Base-by-base conservation (phyloP, 345 rosid genomes). In the Salix arbutifolia region DNA sequence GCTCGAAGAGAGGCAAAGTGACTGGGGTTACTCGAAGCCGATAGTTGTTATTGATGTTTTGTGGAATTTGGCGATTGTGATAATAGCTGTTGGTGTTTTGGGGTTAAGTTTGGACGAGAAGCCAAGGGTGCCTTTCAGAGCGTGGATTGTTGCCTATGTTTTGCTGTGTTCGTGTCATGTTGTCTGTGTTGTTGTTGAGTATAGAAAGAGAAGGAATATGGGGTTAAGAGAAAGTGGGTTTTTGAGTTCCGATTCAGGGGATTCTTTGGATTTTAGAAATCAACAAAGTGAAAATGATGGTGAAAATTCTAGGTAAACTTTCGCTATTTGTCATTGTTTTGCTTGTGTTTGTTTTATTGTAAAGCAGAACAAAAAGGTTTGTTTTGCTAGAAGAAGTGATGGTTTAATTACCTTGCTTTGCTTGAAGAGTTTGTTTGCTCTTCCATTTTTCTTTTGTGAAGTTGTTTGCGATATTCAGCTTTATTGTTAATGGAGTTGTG, bases 21-120 rank as follows among this genome's bases (percentile, higher is more conserved):
- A 89, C 74, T 93, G 97, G 98, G 88, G 97, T 12, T 91, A 89
- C 80, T 93, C 94, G 26, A 87, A 79, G 85, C 94, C 96, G 28
- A 76, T 96, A 18, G 84, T 91, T 37, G 82, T 84, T 35, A 89
- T 96, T 5, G 98, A 93, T 73, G 74, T 91, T 12, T 67, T 91
- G 10, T 92, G 97, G 97, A 96, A 90, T 76, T 53, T 90, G 62
- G 79, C 85, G 13, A 86, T 96, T 61, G 83, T 93, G 71, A 78
- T 83, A 7, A 78, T 86, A 1, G 90, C 91, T 8, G 74, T 79
- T 4, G 87, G 44, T 68, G 89, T 90, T 67, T 17, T 90, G 86
- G 83, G 81, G 71, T 13, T 85, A 78, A 90, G 94, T 67, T 46
- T 65, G 28, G 68, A 81, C 11, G 99, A 95, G 80, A 80, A 71